phyloP scores from a whole-genome alignment of 352 stramenopile species.

The Peronospora destructor region DNA sequence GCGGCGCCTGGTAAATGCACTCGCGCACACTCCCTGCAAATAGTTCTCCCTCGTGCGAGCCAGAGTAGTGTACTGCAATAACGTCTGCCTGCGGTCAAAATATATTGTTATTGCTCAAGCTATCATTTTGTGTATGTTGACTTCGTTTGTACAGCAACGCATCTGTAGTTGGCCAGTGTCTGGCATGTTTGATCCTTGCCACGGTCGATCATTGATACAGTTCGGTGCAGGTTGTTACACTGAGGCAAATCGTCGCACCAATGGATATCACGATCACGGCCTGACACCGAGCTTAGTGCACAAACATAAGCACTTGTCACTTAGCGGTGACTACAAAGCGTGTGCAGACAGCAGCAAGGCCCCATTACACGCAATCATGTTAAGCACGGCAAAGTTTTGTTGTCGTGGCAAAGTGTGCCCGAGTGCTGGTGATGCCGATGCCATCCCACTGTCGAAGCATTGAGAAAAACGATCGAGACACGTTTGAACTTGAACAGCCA shows the following conservation, averaged over 20 bases:
- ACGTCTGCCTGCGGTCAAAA: conserved; percentile 11
- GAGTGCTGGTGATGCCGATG: conserved; percentile 29
- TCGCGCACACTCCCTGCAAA: conserved; percentile 8
- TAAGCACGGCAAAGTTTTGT: conserved; percentile 47
- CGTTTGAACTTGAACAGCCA: too few relatives aligned
- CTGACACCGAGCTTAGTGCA: too few relatives aligned
- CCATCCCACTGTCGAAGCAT: conserved; percentile 23
- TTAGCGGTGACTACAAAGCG: too few relatives aligned
- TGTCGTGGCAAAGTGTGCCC: conserved; percentile 43
- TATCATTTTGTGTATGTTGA: neutral
- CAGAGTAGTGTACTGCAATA: conserved; percentile 9
- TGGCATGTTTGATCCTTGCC: neutral
- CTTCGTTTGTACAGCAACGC: too few relatives aligned
- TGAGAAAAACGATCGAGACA: too few relatives aligned
- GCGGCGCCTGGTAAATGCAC: conserved; percentile 53
- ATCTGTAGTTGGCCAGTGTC: too few relatives aligned
- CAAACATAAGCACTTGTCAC: too few relatives aligned
- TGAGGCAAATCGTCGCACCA: too few relatives aligned
- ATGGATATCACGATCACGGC: too few relatives aligned
- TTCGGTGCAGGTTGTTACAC: too few relatives aligned
- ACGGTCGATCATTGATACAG: too few relatives aligned
- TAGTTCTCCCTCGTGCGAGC: neutral
- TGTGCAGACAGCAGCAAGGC: conserved; percentile 9
- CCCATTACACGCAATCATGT: conserved; percentile 54
- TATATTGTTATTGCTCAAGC: conserved; percentile 22